phyloP scores from a whole-genome alignment of 805 yeast species.

The Pichia nakasei region DNA sequence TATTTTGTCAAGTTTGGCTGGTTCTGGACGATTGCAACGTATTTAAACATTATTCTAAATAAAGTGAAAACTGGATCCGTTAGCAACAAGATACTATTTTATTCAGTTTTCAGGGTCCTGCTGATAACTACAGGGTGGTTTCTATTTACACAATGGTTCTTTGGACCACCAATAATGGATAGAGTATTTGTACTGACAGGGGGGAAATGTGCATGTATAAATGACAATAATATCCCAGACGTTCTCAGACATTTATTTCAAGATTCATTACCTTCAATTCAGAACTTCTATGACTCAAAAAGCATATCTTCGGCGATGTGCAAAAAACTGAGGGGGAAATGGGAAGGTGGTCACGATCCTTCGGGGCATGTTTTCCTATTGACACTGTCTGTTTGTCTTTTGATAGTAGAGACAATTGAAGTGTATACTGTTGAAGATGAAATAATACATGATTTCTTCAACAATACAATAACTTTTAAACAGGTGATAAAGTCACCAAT shows the following conservation, averaged over 20 bases:
- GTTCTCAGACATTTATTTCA: neutral
- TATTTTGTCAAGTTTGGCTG: conserved; percentile 84
- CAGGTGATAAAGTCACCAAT: conserved; percentile 15
- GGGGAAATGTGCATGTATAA: conserved; percentile 52
- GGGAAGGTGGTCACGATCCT: conserved; percentile 92
- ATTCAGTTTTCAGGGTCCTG: conserved; percentile 34
- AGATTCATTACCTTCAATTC: conserved; percentile 12
- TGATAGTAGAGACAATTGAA: conserved; percentile 30
- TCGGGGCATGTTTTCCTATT: conserved; percentile 87
- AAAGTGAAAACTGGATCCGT: neutral
- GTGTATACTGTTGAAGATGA: conserved; percentile 1
- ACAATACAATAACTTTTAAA: neutral
- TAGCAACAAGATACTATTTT: neutral
- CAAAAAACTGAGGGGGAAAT: conserved; percentile 51
- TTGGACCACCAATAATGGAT: conserved; percentile 87
- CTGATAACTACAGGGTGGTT: conserved; percentile 74
- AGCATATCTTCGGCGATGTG: conserved; percentile 34
- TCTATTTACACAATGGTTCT: conserved; percentile 78
- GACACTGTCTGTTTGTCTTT: conserved; percentile 52
- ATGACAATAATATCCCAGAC: conserved; percentile 8
- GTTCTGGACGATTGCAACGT: conserved; percentile 70
- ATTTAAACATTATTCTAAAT: conserved; percentile 13
- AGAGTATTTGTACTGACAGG: conserved; percentile 71
- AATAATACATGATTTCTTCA: conserved; percentile 5
- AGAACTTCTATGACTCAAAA: too few species aligned